Conservation (phyloP, 441 rosid genomes). For the Pelargonium fulgidum region DNA sequence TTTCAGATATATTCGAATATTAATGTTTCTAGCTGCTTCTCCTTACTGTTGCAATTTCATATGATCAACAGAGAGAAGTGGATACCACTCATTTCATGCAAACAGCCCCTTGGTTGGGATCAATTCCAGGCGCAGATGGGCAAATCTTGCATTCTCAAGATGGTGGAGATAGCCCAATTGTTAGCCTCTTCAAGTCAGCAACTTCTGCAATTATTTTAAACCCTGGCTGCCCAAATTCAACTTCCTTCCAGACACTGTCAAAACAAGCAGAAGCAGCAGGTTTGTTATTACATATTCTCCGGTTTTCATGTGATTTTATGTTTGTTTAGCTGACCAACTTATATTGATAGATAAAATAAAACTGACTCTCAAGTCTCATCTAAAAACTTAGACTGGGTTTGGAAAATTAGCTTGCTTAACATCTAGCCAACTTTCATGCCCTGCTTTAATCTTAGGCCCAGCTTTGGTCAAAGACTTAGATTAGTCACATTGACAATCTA, state of each 20-base stretch:
- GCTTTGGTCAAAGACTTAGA: not conserved
- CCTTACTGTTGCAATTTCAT: conserved; percentile 24
- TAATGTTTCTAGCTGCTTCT: conserved; percentile 18
- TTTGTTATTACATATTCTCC: conserved; percentile 23
- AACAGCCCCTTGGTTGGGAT: conserved; percentile 93
- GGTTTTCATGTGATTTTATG: not conserved
- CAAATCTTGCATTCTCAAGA: conserved; percentile 76
- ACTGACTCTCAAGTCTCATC: not conserved
- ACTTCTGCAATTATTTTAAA: conserved; percentile 67
- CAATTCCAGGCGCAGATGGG: conserved; percentile 78
- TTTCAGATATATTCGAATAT: conserved; percentile 13
- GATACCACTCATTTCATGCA: conserved; percentile 91
- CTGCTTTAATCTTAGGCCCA: not conserved
- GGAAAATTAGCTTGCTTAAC: not conserved
- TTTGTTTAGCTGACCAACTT: not conserved
- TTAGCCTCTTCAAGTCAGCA: conserved; percentile 82
- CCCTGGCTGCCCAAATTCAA: conserved; percentile 72
- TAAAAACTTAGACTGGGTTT: not conserved
- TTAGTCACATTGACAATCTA: not conserved
- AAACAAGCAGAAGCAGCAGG: conserved; percentile 99
- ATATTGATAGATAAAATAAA: not conserved
- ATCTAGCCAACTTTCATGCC: not conserved
- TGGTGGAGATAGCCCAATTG: conserved; percentile 82
- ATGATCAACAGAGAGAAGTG: conserved; percentile 67
- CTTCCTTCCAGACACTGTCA: conserved; percentile 86